Evolutionary conservation across 345 rosid genomes (phyloP).

Genomic region (Cardamine chenopodiifolia): DNA sequence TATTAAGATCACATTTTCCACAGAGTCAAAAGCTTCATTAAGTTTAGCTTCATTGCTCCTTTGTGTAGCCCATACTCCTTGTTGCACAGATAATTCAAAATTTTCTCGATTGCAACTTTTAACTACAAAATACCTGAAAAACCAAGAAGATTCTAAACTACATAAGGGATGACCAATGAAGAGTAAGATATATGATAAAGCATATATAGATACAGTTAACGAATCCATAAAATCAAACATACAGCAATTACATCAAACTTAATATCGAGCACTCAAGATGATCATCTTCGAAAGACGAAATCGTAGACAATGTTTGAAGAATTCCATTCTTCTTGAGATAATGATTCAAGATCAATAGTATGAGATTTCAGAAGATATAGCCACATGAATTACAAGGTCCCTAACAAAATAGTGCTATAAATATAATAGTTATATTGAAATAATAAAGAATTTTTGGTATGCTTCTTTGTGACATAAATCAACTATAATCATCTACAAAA

Average conservation of each 20-base stretch:
- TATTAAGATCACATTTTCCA: conserved; percentile 86
- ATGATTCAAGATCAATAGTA: neutral
- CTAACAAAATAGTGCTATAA: neutral
- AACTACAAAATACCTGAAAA: conserved; percentile 89
- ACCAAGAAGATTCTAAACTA: conserved; percentile 31
- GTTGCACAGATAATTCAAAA: conserved; percentile 96
- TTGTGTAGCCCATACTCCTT: conserved; percentile 99
- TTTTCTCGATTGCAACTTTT: conserved; percentile 97
- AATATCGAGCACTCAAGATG: neutral
- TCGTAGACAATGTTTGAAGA: conserved; percentile 12
- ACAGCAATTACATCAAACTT: conserved; percentile 13
- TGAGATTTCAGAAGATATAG: conserved; percentile 1
- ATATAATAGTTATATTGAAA: neutral
- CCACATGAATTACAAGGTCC: conserved; percentile 11
- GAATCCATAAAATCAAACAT: conserved; percentile 26
- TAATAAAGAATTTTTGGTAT: neutral
- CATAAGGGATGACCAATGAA: conserved; percentile 10
- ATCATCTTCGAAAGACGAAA: neutral
- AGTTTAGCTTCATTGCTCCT: conserved; percentile 98
- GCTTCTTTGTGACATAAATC: neutral
- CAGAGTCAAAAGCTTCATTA: conserved; percentile 92
- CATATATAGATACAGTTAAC: neutral
- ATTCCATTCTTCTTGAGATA: conserved; percentile 10
- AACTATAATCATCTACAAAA: neutral
- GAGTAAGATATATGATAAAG: conserved; percentile 16